Conservation (phyloP, 768 basidiomycete genomes). For the Cyathus striatus region DNA sequence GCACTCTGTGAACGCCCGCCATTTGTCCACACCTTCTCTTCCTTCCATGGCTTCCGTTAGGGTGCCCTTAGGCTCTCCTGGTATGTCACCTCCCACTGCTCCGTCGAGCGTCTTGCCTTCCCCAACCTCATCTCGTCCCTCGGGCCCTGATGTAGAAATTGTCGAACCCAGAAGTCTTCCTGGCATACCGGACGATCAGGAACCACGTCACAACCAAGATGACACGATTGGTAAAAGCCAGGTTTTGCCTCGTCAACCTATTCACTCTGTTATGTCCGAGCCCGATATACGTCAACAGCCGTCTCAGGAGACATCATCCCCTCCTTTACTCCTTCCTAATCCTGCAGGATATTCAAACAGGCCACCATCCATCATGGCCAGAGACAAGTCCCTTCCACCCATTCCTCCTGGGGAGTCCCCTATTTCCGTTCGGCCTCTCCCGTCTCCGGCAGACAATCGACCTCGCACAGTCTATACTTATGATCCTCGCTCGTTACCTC, state of each 20-base stretch:
- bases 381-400: conserved; percentile 78
- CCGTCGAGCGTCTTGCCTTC: conserved; percentile 74
- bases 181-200: conserved; percentile 29
- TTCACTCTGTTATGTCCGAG: conserved; percentile 56
- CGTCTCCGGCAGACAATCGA: conserved; percentile 41
- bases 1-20: conserved; percentile 37
- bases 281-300: conserved; percentile 52
- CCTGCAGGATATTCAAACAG: conserved; percentile 13
- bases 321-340: conserved; percentile 24
- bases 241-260: conserved; percentile 25
- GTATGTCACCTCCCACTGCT: conserved; percentile 71
- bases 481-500: conserved; percentile 46
- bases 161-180: conserved; percentile 26
- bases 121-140: conserved; percentile 66
- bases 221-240: conserved; percentile 25
- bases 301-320: conserved; percentile 20
- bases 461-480: conserved; percentile 65
- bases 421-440: conserved; percentile 9
- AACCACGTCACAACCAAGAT: conserved; percentile 16
- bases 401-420: conserved; percentile 58
- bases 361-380: conserved; percentile 23
- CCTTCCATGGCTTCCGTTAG: conserved; percentile 56
- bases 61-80: conserved; percentile 45
- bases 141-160: conserved; percentile 51
- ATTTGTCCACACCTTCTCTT: conserved; percentile 67